Evolutionary conservation across 148 eudicot genomes (phyloP), one percentile per base, ranked within the genome.

Genomic region (Rhododendron molle): DNA sequence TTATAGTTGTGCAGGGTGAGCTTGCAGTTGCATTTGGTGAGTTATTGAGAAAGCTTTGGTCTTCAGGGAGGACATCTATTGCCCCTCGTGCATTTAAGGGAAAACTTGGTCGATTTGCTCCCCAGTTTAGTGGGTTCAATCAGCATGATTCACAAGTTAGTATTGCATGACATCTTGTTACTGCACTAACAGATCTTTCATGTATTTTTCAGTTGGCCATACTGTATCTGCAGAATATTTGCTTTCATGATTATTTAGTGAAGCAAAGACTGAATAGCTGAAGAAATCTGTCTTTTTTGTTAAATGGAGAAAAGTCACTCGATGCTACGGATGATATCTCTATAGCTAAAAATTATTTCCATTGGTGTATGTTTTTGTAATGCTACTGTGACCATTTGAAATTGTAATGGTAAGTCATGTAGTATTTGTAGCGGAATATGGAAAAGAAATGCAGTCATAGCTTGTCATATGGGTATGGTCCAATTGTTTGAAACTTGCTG

Each of bases 11-110:
- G 77, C 94, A 97, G 99, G 99, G 99, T 76, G 99, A 97, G 90
- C 98, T 97, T 89, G 99, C 99, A n/a, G 80, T 91, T 91, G 93
- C 98, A 76, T 97, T 97, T 93, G 99, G 99, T 86, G 99, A 95
- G 21, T 82, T 97, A 34, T 87, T 97, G 92, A 93, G 98, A 87
- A 93, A 92, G 84, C 91, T 95, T 85, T 97, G 99, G 99, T 91
- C 94, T 18, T 88, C 95, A 87, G 97, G 98, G 69, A 89, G 91
- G 81, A 89, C 91, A 72, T 36, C 94, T n/a, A 86, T 97, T 87
- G 93, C 96, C 46, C 99, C 99, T 38, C 98, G 99, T 85, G 92
- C 83, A 76, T 97, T 97, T 86, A 97, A 97, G 90, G 95, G 94
- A 30, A 97, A 94, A 89, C 96, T 97, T 88, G 93, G 92, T 90